Base-by-base conservation (phyloP, 768 basidiomycete species). In the Suillus spraguei region DNA sequence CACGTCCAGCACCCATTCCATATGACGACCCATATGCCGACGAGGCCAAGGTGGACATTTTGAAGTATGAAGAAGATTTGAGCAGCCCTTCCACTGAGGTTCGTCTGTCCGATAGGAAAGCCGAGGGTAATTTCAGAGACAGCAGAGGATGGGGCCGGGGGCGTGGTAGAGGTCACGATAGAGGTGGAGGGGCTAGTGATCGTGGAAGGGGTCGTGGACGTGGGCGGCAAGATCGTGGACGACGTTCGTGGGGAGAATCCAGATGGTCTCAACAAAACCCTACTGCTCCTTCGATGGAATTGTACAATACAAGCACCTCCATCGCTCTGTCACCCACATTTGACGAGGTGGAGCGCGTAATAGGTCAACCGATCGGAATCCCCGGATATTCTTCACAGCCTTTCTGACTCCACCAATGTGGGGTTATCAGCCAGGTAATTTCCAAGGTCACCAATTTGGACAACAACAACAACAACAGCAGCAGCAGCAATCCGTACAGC, bases 11-110 rank as follows among this genome's bases (percentile, higher is more conserved):
- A 17, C 92, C 91, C 5, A 77, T 85, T 42, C 89, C 91, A 33
- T 94, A 93, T 69, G 90, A 93, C 63, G 91, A 94, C 67, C 91
- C 91, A 11, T 92, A 92, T 70, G 80, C 86, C 22, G 85, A 87
- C 35, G 70, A 71, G 39, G 81, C 80, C 56, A 74, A 71, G 47
- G 71, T 70, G 63, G 73, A 74, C 50, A 33, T 16, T n/a, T n/a
- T 60, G 46, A 56, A 66, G 5, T 59, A 65, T 49, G 67, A 60
- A 52, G 42, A 47, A 8, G 47, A 58, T 28, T 59, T 33, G 28
- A 24, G 14, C 20, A 11, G 33, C 16, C 42, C 47, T 28, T 39
- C 59, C 4, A 14, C 33, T 9, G 53, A 61, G 42, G 20, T 38
- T 38, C 60, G 38, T 14, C 24, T n/a, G 56, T 28, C 9, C 9